phyloP scores from a whole-genome alignment of 2,329 filamentous ascomycete genomes.

The Aspergillus novofumigatus region DNA sequence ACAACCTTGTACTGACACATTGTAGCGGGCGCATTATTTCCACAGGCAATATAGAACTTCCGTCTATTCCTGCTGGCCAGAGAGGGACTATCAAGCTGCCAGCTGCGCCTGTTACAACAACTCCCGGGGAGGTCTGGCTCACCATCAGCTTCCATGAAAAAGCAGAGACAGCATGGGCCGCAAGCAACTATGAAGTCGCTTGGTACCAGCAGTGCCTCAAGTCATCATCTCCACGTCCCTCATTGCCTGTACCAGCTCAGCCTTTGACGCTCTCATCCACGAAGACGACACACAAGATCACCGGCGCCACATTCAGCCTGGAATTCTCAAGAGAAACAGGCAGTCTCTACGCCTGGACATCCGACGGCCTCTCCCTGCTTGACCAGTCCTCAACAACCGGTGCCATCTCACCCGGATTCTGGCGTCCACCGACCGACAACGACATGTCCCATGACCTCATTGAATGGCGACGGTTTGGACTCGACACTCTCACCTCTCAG shows the following conservation, averaged over 20 bases:
- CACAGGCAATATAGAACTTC: not conserved
- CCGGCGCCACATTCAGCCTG: constrained; percentile 4
- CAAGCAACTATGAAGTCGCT: constrained; percentile 36
- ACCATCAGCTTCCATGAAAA: constrained; percentile 3
- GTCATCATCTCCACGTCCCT: not conserved
- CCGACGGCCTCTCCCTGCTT: not conserved
- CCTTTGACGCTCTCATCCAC: not conserved
- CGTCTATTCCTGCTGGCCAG: not conserved
- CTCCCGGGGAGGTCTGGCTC: constrained; percentile 32
- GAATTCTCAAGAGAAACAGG: constrained; percentile 6
- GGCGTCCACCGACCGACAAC: constrained; percentile 32
- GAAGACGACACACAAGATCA: not conserved
- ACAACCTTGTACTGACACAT: not conserved
- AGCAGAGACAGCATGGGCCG: constrained; percentile 55
- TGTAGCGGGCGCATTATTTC: not conserved
- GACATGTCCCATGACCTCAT: constrained; percentile 22
- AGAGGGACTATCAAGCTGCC: not conserved
- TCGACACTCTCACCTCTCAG: constrained; percentile 5
- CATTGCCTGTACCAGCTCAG: not conserved
- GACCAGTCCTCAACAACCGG: not conserved
- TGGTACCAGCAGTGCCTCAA: constrained; percentile 10
- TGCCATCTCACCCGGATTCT: constrained; percentile 17
- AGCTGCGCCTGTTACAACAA: not conserved
- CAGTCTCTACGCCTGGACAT: not conserved
- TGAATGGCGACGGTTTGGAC: constrained; percentile 25